These are phyloP conservation scores for Globisporangium takayamanum DNA, from an alignment of 352 stramenopile species.

Conservation along the genomic window DNA sequence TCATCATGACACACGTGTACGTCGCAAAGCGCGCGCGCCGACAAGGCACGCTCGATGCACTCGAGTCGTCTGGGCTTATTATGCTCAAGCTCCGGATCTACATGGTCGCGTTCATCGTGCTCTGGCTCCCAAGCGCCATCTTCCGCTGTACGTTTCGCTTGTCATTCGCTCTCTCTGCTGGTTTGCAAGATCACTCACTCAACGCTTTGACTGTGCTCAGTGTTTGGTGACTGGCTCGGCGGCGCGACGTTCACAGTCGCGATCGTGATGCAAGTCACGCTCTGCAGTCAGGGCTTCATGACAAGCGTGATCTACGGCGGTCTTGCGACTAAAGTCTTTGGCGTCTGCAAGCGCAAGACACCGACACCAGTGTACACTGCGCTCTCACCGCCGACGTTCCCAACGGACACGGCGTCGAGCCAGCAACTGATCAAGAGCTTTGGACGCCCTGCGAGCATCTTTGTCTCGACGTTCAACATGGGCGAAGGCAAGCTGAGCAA, in stretches of 20 bases:
- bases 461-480: conserved; percentile 85
- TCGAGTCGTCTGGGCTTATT: conserved; percentile 59
- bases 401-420: conserved; percentile 16
- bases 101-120: conserved; percentile 61
- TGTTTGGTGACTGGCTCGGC: conserved; percentile 39
- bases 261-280: conserved; percentile 56
- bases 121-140: conserved; percentile 55
- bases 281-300: conserved; percentile 55
- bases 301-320: conserved; percentile 64
- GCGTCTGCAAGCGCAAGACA: conserved; percentile 20
- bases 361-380: conserved; percentile 24
- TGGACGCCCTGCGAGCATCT: conserved; percentile 52
- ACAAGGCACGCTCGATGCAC: conserved; percentile 53
- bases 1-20: conserved; percentile 53
- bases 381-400: conserved; percentile 26
- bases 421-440: conserved; percentile 24
- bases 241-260: conserved; percentile 40
- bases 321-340: conserved; percentile 31
- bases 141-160: conserved; percentile 41
- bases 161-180: background rate
- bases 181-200: conserved; percentile 1
- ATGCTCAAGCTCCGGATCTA: conserved; percentile 63
- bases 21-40: conserved; percentile 30
- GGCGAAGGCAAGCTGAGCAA: conserved; percentile 57
- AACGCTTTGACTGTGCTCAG: conserved; percentile 19